phyloP scores from a whole-genome alignment of 352 stramenopile species.

The Pythium guiyangense region DNA sequence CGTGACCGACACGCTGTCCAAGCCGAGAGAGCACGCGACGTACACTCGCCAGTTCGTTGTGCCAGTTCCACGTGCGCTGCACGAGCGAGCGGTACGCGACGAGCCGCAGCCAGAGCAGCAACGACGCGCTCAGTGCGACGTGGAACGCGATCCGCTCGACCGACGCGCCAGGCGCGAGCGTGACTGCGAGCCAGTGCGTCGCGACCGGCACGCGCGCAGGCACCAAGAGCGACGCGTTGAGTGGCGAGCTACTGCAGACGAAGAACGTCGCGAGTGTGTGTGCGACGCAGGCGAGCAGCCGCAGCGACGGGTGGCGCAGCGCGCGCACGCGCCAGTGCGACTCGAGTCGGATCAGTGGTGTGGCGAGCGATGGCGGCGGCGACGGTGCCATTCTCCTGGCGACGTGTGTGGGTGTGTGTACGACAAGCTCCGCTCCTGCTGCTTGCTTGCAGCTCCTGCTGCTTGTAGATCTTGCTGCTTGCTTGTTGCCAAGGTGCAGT shows the following conservation, averaged over 20 bases:
- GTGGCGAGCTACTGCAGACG: constrained; percentile 34
- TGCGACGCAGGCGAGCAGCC: constrained; percentile 23
- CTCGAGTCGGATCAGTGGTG: constrained; percentile 34
- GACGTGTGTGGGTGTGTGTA: too few species aligned
- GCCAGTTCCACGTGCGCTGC: constrained; percentile 49
- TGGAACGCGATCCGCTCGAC: constrained; percentile 32
- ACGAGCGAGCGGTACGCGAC: too few species aligned
- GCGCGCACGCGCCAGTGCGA: constrained; percentile 31
- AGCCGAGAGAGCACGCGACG: constrained; percentile 23
- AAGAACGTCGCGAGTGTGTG: constrained; percentile 36
- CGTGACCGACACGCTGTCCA: too few species aligned
- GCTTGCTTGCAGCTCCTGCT: too few species aligned
- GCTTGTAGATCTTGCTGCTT: too few species aligned
- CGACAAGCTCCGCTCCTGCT: too few species aligned
- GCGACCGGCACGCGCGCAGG: constrained; percentile 38
- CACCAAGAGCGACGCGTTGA: constrained; percentile 24
- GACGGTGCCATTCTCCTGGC: too few species aligned
- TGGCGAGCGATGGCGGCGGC: too few species aligned
- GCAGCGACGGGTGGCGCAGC: constrained; percentile 37
- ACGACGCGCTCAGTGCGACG: constrained; percentile 22
- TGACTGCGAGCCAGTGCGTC: constrained; percentile 19
- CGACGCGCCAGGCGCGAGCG: constrained; percentile 17
- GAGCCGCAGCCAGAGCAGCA: too few species aligned
- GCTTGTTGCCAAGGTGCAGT: too few species aligned
- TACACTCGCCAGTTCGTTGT: constrained; percentile 21